Base-by-base conservation (phyloP, 2,329 filamentous ascomycete species). In the Cadophora gregata region DNA sequence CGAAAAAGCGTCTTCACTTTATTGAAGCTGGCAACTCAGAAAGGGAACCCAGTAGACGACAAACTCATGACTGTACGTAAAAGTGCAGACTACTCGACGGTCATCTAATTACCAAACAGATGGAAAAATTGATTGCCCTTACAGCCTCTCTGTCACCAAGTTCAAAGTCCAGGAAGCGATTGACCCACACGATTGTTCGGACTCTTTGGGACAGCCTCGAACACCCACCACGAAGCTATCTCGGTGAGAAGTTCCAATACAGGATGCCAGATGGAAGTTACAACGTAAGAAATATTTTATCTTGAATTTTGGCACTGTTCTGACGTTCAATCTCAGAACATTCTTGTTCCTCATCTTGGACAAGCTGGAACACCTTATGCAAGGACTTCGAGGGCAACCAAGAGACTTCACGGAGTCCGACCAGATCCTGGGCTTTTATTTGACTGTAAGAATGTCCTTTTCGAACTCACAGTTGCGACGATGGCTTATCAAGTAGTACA, bases 201-300 rank as follows among this genome's bases (percentile, higher is more conserved):
- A 82, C 89, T 77, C 82, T 93, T 0, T 93, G 90, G 90, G 81
- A 87, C 71, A 87, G 85, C 0, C 80, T 93, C 12, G 88, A 91
- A 21, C 91, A 93, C 68, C 91, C 91, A 0, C 89, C 90, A 0
- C 79, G 90, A 70, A 82, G 88, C 59, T 91, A 88, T 66, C 78
- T 89, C 63, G 86, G 86, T 1, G 80, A 90, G n/a, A 79, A 89
- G 64, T 88, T 83, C 73, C 81, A 83, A 68, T 93, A 91, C 73
- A 85, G 91, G 14, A 84, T 69, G 78, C 71, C 68, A 80, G 90
- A 93, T 78, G 90, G 90, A 0, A 90, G 87, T 0, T 85, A 86
- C 77, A 93, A 86, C 82, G 56, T 67, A 58, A 33, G 63, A 24
- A 14, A 53, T 14, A 25, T 24, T 1, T 19, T 29, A n/a, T 38